Evolutionary conservation across 306 rosid genomes (phyloP), one percentile per base, ranked within the genome.

Genomic region (Quercus parvula): DNA sequence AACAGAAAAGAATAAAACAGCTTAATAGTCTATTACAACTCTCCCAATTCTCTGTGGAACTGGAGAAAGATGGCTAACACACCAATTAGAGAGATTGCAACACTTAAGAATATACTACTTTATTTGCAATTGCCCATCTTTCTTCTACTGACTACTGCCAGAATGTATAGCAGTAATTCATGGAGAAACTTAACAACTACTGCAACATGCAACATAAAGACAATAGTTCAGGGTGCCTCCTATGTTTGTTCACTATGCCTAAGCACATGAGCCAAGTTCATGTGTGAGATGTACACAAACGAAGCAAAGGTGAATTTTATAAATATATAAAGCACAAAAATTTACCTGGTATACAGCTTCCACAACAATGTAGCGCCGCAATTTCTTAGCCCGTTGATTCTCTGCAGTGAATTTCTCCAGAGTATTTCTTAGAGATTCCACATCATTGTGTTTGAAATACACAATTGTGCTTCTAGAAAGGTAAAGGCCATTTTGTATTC

Each of bases 301-400:
- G 83, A 77, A 41, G 56, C n/a, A 64, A 54, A 61, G 82, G 56
- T 54, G 33, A 64, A 76, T 74, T 71, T 52, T 20, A 62, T 74
- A 28, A 56, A 71, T 17, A 73, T 46, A 61, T 31, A 70, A 70
- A 12, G 73, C 73, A 75, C 38, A 49, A 82, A 67, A 79, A 68
- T 56, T 58, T 85, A 93, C 98, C 99, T 90, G 98, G 88, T 96
- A 96, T 57, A 96, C 85, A 75, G 98, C 96, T 90, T 93, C 99
- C 85, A 96, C 86, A 84, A 96, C 98, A 87, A 96, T 96, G 83
- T 96, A 96, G 46, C 99, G 99, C 82, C 99, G 89, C 88, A 96
- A 77, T 69, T 91, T 91, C 85, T 90, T 91, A 70, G 87, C 86
- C 70, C 92, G 83, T 84, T 87, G 79, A 81, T 88, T 87, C 77